A percentile compares a stretch with the other conserved stretches of the same genome.
Evolutionary conservation across 1,139 yeast genomes (phyloP).

Genomic region (Hyphopichia burtonii): DNA sequence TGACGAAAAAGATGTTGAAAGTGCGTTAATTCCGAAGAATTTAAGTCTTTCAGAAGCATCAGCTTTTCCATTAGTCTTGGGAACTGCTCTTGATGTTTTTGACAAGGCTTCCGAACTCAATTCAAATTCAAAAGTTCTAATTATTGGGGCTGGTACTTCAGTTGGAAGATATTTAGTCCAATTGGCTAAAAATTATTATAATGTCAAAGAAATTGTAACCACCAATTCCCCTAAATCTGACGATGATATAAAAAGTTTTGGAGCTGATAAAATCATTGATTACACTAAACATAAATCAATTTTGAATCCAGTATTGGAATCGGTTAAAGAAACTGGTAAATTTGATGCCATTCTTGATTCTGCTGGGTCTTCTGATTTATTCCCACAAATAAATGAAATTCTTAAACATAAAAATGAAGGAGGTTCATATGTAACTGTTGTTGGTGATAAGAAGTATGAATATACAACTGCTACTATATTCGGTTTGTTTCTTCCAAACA

Average conservation of each 20-base stretch:
- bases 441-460: conserved; percentile 46
- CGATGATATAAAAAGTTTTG: conserved; percentile 41
- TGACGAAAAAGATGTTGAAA: conserved; percentile 36
- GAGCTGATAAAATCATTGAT: conserved; percentile 54
- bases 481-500: background rate
- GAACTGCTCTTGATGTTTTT: conserved; percentile 53
- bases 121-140: conserved; percentile 38
- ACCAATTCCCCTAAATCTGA: conserved; percentile 34
- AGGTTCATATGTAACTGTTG: conserved; percentile 49
- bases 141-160: conserved; percentile 75
- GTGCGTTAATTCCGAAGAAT: conserved; percentile 47
- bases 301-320: conserved; percentile 22
- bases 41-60: conserved; percentile 56
- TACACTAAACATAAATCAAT: conserved; percentile 35
- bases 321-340: conserved; percentile 18
- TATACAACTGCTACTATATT: conserved; percentile 13
- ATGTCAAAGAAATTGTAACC: conserved; percentile 46
- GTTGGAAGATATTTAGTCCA: conserved; percentile 65
- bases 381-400: conserved; percentile 21
- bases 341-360: conserved; percentile 41
- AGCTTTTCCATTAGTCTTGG: conserved; percentile 55
- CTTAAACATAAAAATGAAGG: conserved; percentile 37
- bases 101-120: conserved; percentile 19
- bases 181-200: conserved; percentile 47
- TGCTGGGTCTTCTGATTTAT: conserved; percentile 26